Evolutionary conservation across 441 rosid species (phyloP).

Genomic region (Arabidopsis hybrid): DNA sequence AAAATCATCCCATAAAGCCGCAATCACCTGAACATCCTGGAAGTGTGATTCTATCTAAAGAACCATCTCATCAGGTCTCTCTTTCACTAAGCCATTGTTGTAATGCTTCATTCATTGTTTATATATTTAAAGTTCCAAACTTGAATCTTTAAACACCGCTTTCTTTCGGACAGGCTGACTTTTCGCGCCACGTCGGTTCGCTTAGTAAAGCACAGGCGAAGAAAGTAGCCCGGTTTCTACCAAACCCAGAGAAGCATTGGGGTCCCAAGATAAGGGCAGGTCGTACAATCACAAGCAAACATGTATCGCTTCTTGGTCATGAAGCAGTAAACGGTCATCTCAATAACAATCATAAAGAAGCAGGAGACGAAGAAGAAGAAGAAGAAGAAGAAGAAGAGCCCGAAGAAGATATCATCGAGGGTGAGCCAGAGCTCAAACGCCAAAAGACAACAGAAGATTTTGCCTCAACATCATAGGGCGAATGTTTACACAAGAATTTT

Average conservation of each 20-base stretch:
- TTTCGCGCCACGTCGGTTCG: slow-evolving; percentile 84
- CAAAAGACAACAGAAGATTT: slow-evolving; percentile 38
- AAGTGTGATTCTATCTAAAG: slow-evolving; percentile 89
- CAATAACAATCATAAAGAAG: slow-evolving; percentile 51
- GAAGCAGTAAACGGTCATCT: slow-evolving; percentile 87
- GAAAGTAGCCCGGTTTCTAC: slow-evolving; percentile 90
- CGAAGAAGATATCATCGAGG: slow-evolving; percentile 43
- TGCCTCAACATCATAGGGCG: slow-evolving; percentile 37
- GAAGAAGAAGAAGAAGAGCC: slow-evolving; percentile 51
- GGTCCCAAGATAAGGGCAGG: slow-evolving; percentile 98
- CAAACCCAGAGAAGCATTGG: slow-evolving; percentile 99
- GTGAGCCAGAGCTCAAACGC: slow-evolving; percentile 43
- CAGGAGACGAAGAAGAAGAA: slow-evolving; percentile 40
- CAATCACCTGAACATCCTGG: slow-evolving; percentile 86
- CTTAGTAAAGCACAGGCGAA: slow-evolving; percentile 96
- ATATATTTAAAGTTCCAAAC: background rate
- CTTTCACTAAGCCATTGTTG: background rate
- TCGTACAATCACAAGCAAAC: slow-evolving; percentile 92
- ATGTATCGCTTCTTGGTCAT: slow-evolving; percentile 86
- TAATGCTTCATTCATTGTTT: slow-evolving; percentile 3
- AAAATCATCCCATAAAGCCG: slow-evolving; percentile 92
- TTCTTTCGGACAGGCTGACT: slow-evolving; percentile 71
- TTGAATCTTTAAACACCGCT: slow-evolving; percentile 3
- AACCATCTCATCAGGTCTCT: slow-evolving; percentile 80
- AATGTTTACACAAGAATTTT: background rate